Conservation (phyloP, 345 rosid species). For the Psidium friedrichsthalianum region DNA sequence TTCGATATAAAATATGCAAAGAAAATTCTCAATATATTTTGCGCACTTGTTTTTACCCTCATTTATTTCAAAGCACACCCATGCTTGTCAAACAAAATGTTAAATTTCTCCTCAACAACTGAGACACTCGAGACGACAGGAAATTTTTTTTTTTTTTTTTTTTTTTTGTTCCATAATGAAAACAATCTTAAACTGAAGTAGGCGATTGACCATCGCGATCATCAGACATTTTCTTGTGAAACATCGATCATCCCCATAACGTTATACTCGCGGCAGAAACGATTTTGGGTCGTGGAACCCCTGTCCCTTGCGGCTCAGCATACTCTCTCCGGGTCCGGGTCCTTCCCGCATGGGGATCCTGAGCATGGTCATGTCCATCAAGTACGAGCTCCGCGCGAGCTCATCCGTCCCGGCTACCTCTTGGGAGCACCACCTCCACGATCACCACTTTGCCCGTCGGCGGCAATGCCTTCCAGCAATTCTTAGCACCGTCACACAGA, state of each 20-base stretch:
- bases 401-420: not conserved
- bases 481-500: slow-evolving; percentile 1
- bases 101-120: not conserved
- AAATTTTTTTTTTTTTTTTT: no score
- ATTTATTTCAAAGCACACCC: not conserved
- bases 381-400: not conserved
- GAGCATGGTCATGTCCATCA: not conserved
- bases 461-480: slow-evolving; percentile 1
- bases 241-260: not conserved
- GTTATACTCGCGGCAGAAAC: not conserved
- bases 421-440: not conserved
- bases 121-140: not conserved
- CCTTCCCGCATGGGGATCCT: not conserved
- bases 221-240: not conserved
- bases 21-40: no score
- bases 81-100: no score
- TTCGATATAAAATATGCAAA: no score
- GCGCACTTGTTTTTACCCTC: not conserved
- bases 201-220: not conserved
- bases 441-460: not conserved
- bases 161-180: not conserved
- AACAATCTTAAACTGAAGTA: not conserved
- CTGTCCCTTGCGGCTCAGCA: not conserved
- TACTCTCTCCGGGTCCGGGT: not conserved
- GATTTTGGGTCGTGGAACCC: not conserved